phyloP scores from a whole-genome alignment of 495 filamentous ascomycete genomes.

The Hypoxylon cercidicola region DNA sequence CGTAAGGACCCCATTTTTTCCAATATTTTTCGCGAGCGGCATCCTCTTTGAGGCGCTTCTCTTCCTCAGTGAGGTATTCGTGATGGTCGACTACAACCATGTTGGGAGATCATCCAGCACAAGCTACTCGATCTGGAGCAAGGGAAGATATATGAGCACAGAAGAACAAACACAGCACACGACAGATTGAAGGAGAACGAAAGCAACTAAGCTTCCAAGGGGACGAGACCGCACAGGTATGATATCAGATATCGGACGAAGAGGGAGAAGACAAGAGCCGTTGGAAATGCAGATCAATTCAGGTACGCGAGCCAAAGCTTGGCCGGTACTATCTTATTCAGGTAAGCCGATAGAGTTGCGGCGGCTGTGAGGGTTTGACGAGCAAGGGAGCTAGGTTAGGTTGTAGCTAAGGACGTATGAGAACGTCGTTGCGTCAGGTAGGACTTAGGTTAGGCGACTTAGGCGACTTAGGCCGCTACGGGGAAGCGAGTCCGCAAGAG shows the following conservation, averaged over 20 bases:
- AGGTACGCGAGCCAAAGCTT: constrained; percentile 32
- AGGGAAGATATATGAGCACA: neutral
- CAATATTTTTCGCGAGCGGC: constrained; percentile 82
- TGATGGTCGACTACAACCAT: constrained; percentile 92
- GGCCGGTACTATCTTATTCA: constrained; percentile 32
- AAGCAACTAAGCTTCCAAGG: constrained; percentile 7
- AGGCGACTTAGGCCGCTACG: constrained; percentile 22
- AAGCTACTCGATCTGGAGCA: neutral
- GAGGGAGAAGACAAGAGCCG: constrained; percentile 15
- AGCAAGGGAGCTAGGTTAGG: constrained; percentile 19
- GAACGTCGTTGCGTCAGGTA: constrained; percentile 24
- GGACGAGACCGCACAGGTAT: constrained; percentile 3
- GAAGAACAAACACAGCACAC: neutral
- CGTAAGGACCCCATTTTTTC: constrained; percentile 93
- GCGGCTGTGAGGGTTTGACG: constrained; percentile 16
- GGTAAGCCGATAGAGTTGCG: constrained; percentile 33
- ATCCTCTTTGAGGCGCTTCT: constrained; percentile 88
- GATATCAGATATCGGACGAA: constrained; percentile 1
- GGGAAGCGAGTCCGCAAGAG: constrained; percentile 3
- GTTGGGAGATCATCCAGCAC: constrained; percentile 21
- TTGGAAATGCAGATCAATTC: constrained; percentile 30
- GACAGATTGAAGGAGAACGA: constrained; percentile 1
- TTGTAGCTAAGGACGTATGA: constrained; percentile 28
- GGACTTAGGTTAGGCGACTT: constrained; percentile 5
- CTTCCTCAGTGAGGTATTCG: constrained; percentile 86